Conservation (phyloP, 23 red algal genomes). For the Gracilaria gracilis region DNA sequence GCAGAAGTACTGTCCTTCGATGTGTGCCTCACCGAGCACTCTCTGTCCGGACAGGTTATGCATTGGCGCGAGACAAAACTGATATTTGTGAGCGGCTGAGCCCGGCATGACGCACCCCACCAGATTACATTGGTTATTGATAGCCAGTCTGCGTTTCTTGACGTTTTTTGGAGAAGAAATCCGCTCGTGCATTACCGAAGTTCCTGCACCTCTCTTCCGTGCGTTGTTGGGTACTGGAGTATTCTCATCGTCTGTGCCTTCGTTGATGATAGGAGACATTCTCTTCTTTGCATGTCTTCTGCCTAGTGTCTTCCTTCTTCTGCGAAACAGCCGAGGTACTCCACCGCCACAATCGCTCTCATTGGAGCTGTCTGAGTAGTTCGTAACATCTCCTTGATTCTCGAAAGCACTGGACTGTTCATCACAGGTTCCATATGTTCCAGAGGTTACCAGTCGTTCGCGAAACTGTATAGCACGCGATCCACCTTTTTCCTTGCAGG, state of each 20-base stretch:
- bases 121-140: background rate
- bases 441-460: no score
- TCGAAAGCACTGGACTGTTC: no score
- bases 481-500: no score
- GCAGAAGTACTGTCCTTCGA: conserved; percentile 4
- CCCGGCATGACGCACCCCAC: background rate
- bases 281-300: no score
- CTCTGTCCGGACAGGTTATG: no score
- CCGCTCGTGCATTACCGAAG: background rate
- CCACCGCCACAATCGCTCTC: background rate
- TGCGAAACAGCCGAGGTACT: background rate
- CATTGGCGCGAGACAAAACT: background rate
- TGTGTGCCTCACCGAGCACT: conserved; percentile 3
- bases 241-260: background rate
- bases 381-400: background rate
- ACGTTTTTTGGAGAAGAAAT: background rate
- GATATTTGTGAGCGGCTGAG: background rate
- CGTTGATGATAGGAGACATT: background rate
- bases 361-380: background rate
- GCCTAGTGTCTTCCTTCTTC: background rate
- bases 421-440: no score
- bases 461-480: no score
- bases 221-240: background rate
- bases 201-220: no score
- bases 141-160: background rate